Evolutionary conservation across 306 rosid genomes (phyloP), one percentile per base, ranked within the genome.

Genomic region (Quercus cerris): DNA sequence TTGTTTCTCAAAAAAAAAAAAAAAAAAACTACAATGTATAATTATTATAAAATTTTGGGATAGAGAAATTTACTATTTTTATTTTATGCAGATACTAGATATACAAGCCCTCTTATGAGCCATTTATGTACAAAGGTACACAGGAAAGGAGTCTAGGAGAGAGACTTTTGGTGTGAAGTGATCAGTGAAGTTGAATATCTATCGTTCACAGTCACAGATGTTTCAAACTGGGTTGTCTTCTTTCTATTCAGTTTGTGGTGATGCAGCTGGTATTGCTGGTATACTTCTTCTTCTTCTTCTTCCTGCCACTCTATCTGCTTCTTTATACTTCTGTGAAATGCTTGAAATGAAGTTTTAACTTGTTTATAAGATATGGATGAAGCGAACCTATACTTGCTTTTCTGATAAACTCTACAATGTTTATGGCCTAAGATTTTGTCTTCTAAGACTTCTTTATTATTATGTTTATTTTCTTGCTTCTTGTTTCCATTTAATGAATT

Each of bases 261-360:
- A 70, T 57, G 85, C 83, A 31, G 83, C 85, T 59, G 87, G 87
- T 75, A 52, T 86, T 80, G 86, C 89, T 20, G 89, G 89, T 86
- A 77, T 41, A 41, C 46, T 8, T 41, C 11, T 41, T 41, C 14
- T 73, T 41, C 14, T 73, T 82, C 33, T 41, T 22, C 38, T 10
- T 71, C 77, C n/a, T 82, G n/a, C 44, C 41, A 7, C 56, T 44
- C n/a, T 25, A 30, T 56, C 56, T n/a, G 7, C 5, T 12, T 52
- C 41, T 22, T 67, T 49, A 13, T 10, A 20, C 27, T 51, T 33
- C 9, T 58, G 44, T 56, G 46, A 35, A 17, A 57, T 5, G 44
- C 61, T 72, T 18, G 19, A 55, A 28, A 18, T 49, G 19, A 17
- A 49, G 38, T 6, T 52, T 71, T 35, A 22, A 46, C 20, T 49